Conservation (phyloP, 257 asterid genomes). For the Lavandula angustifolia region DNA sequence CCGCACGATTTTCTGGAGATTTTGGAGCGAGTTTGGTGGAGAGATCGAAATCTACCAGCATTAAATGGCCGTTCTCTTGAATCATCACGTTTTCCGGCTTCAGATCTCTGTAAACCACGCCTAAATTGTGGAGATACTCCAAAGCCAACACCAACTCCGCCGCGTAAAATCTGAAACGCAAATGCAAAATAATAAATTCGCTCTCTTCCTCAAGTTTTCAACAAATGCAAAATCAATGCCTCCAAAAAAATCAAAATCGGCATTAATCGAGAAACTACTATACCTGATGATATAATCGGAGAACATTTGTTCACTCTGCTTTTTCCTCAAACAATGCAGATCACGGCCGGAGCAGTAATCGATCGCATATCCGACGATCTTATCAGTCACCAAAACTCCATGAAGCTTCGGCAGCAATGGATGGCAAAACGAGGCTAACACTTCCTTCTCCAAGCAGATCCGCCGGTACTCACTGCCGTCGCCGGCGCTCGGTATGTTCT, state of each 20-base stretch:
- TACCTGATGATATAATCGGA: slow-evolving; percentile 93
- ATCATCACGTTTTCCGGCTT: slow-evolving; percentile 97
- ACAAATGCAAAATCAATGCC: not conserved
- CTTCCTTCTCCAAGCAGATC: slow-evolving; percentile 62
- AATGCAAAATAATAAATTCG: not conserved
- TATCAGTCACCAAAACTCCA: slow-evolving; percentile 70
- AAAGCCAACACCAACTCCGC: slow-evolving; percentile 84
- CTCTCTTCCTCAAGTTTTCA: not conserved
- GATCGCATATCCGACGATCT: slow-evolving; percentile 77
- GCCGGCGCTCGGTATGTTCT: slow-evolving; percentile 19
- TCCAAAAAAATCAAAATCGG: not conserved
- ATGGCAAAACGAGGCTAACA: slow-evolving; percentile 56
- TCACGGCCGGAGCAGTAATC: slow-evolving; percentile 95
- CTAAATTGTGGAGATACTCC: slow-evolving; percentile 79
- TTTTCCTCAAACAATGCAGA: slow-evolving; percentile 67
- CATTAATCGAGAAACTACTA: not conserved
- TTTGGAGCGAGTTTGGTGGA: slow-evolving; percentile 64
- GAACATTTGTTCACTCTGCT: slow-evolving; percentile 86
- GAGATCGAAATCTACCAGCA: slow-evolving; percentile 93
- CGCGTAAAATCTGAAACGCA: slow-evolving; percentile 70
- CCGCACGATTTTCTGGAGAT: slow-evolving; percentile 45
- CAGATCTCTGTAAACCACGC: slow-evolving; percentile 86
- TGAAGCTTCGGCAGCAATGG: slow-evolving; percentile 85
- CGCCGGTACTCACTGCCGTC: slow-evolving; percentile 48
- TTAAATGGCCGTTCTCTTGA: slow-evolving; percentile 82